Percentiles rank a stretch among this genome's conserved stretches.
phyloP scores from a whole-genome alignment of 192 early-diverging fungal genomes.

The Rhizophagus clarus region DNA sequence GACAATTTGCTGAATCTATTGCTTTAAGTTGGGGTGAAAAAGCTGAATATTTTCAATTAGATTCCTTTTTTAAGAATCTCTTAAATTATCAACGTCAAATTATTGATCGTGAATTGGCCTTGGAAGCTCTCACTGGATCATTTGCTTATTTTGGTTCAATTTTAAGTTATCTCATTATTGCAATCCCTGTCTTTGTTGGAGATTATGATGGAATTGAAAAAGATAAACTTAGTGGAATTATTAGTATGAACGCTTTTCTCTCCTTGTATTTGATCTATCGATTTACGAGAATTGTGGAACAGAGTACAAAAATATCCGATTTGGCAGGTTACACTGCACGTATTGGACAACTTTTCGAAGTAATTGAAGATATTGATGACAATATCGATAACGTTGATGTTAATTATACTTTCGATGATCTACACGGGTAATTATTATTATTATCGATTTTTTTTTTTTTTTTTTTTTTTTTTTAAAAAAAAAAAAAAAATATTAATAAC shows the following conservation, averaged over 20 bases:
- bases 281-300: conserved; percentile 72
- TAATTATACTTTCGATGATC: conserved; percentile 47
- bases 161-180: conserved; percentile 79
- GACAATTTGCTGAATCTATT: conserved; percentile 77
- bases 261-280: conserved; percentile 83
- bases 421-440: conserved; percentile 28
- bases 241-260: conserved; percentile 80
- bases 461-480: neutral
- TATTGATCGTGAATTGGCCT: conserved; percentile 52
- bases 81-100: conserved; percentile 59
- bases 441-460: neutral
- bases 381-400: conserved; percentile 52
- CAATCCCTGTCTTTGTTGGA: conserved; percentile 82
- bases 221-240: conserved; percentile 72
- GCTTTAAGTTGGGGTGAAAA: conserved; percentile 80
- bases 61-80: conserved; percentile 56
- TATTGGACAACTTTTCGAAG: conserved; percentile 79
- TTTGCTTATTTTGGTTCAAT: conserved; percentile 80
- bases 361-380: conserved; percentile 55
- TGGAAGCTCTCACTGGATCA: conserved; percentile 58
- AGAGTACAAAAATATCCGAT: conserved; percentile 69
- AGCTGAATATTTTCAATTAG: conserved; percentile 58
- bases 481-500: neutral
- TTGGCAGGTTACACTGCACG: conserved; percentile 84
- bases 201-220: conserved; percentile 69